Conservation (phyloP, 1,284 basidiomycete species). For the Marasmius sp. region DNA sequence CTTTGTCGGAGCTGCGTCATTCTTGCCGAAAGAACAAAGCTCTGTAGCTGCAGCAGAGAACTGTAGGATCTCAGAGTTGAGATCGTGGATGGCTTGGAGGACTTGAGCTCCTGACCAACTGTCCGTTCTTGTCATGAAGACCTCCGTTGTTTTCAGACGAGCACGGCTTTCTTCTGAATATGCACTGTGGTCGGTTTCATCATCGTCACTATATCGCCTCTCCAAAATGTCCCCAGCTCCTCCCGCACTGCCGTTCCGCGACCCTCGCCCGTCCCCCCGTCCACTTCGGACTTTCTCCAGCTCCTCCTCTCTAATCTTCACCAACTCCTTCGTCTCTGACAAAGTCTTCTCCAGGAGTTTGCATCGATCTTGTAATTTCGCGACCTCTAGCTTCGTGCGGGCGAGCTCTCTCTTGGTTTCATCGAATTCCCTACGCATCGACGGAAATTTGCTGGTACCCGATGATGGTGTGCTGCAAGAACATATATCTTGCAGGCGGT, state of each 20-base stretch:
- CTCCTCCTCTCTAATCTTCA: conserved; percentile 52
- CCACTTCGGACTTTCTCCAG: conserved; percentile 44
- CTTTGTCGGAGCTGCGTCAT: conserved; percentile 32
- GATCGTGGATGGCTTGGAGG: conserved; percentile 73
- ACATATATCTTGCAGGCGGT: conserved; percentile 34
- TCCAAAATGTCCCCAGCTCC: not conserved
- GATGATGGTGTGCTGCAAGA: conserved; percentile 35
- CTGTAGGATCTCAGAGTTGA: conserved; percentile 76
- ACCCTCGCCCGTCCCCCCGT: conserved; percentile 33
- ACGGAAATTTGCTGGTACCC: conserved; percentile 27
- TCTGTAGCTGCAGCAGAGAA: conserved; percentile 74
- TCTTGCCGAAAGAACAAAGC: conserved; percentile 48
- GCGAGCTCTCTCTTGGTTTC: conserved; percentile 53
- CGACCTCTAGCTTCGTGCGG: conserved; percentile 50
- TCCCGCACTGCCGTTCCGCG: not conserved
- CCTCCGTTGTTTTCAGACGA: conserved; percentile 55
- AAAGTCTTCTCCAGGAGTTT: conserved; percentile 57
- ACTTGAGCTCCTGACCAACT: conserved; percentile 74
- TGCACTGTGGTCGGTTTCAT: conserved; percentile 1
- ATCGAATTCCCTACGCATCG: conserved; percentile 61
- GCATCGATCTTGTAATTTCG: conserved; percentile 59
- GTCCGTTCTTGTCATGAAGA: conserved; percentile 71
- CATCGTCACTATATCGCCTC: not conserved
- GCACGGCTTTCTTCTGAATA: conserved; percentile 33
- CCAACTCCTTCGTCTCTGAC: conserved; percentile 48